Evolutionary conservation across 176 grass and related monocot species (phyloP).

Genomic region (Melocanna baccifera): DNA sequence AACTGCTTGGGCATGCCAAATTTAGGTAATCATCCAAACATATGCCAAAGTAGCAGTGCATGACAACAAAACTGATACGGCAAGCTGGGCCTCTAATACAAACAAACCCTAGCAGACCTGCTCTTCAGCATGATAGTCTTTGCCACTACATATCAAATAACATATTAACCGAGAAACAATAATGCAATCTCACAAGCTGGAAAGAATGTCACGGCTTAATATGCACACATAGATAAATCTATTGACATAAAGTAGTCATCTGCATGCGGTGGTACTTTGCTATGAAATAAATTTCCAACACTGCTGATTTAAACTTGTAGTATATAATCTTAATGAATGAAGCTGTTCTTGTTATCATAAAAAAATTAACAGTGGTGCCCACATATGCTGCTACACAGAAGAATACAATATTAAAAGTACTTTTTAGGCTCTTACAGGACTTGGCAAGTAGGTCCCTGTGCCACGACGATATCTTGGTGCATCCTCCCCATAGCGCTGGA

Average conservation of each 20-base stretch:
- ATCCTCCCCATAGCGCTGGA: constrained; percentile 40
- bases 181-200: neutral
- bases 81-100: neutral
- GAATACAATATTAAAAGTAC: neutral
- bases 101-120: neutral
- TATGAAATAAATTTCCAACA: neutral
- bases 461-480: constrained; percentile 50
- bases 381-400: neutral
- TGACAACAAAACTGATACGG: neutral
- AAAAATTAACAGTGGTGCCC: neutral
- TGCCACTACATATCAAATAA: neutral
- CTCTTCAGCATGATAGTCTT: neutral
- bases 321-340: neutral
- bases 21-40: neutral
- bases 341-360: neutral
- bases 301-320: neutral
- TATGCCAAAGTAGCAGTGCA: neutral
- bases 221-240: neutral
- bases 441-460: constrained; percentile 61
- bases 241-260: neutral
- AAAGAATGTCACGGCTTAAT: neutral
- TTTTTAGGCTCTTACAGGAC: constrained; percentile 46
- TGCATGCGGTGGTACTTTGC: neutral
- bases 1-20: neutral
- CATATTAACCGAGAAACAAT: neutral